Evolutionary conservation across 345 rosid genomes (phyloP).

Genomic region (Populus euphratica): DNA sequence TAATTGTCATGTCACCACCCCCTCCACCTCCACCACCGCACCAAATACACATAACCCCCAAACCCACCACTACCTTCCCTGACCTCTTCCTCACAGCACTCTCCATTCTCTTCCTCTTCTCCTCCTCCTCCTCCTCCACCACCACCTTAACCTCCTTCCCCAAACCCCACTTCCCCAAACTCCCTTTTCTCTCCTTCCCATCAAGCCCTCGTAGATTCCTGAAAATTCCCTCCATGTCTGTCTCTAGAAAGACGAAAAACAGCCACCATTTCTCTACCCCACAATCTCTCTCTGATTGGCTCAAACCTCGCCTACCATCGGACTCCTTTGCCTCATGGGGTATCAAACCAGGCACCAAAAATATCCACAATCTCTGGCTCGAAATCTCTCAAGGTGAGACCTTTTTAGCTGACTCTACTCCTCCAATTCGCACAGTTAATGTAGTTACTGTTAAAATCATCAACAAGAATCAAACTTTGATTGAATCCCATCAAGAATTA

Average conservation of each 20-base stretch:
- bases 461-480: constrained; percentile 37
- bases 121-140: constrained; percentile 12
- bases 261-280: constrained; percentile 54
- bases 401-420: constrained; percentile 58
- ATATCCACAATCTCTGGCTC: constrained; percentile 94
- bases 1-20: neutral
- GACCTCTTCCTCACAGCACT: constrained; percentile 16
- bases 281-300: constrained; percentile 86
- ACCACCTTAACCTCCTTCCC: constrained; percentile 2
- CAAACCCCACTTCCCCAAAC: constrained; percentile 3
- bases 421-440: constrained; percentile 71
- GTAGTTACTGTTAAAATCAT: constrained; percentile 61
- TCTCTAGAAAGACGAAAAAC: constrained; percentile 16
- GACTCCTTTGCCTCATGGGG: constrained; percentile 89
- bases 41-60: neutral
- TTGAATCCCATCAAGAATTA: constrained; percentile 77
- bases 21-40: neutral
- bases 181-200: neutral
- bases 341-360: constrained; percentile 86
- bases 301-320: constrained; percentile 69
- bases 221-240: constrained; percentile 45
- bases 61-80: neutral
- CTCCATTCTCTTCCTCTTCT: constrained; percentile 18
- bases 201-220: constrained; percentile 38
- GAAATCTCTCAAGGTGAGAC: constrained; percentile 83